These are phyloP conservation scores for Xerocomellus intermedius DNA, from an alignment of 768 basidiomycete species.

Conservation along the genomic window DNA sequence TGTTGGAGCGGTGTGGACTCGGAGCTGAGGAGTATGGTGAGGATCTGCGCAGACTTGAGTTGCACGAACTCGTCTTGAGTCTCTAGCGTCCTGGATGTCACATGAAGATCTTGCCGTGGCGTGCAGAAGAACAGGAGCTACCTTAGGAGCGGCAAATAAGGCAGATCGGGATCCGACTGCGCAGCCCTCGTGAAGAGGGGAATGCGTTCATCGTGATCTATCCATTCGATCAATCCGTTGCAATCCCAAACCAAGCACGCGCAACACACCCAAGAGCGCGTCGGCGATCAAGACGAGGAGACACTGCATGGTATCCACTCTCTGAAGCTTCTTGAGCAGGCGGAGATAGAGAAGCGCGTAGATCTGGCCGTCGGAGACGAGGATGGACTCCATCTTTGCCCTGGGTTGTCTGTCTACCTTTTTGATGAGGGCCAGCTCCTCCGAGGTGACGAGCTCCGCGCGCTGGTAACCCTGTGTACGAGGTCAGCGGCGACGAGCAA, in stretches of 20 bases:
- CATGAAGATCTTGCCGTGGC: conserved; percentile 2
- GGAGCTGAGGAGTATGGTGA: conserved; percentile 78
- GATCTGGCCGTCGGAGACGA: conserved; percentile 76
- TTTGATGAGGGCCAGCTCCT: conserved; percentile 87
- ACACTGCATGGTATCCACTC: conserved; percentile 85
- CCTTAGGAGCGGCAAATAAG: conserved; percentile 79
- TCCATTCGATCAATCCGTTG: background rate
- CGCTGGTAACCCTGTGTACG: conserved; percentile 84
- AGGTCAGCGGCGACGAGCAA: conserved; percentile 6
- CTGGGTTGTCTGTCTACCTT: conserved; percentile 81
- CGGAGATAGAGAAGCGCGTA: conserved; percentile 90
- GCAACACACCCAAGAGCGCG: conserved; percentile 67
- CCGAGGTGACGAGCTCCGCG: conserved; percentile 82
- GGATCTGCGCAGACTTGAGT: conserved; percentile 82
- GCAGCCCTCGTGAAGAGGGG: conserved; percentile 64
- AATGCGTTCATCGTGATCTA: conserved; percentile 88
- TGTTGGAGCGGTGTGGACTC: conserved; percentile 48
- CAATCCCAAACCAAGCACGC: background rate
- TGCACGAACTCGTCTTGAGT: conserved; percentile 95
- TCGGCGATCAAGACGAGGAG: conserved; percentile 87
- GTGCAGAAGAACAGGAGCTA: conserved; percentile 25
- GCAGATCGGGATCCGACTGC: conserved; percentile 73
- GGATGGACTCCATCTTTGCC: conserved; percentile 69
- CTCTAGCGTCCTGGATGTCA: conserved; percentile 61
- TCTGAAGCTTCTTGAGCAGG: conserved; percentile 80